Evolutionary conservation across 305 asterid species (phyloP).

Genomic region (Fraxinus ornus): DNA sequence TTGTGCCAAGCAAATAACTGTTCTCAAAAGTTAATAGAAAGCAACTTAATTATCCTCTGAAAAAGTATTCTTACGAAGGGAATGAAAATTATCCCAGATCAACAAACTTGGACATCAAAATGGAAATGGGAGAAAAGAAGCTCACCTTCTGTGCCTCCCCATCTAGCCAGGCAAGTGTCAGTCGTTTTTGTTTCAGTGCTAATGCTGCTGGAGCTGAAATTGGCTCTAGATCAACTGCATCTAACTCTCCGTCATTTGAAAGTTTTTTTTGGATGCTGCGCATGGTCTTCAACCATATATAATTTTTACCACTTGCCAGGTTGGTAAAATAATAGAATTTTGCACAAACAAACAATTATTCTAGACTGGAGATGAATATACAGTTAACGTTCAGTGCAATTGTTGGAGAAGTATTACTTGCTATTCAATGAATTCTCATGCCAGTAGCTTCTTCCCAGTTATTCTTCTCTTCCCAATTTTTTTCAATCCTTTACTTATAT

Average conservation of each 20-base stretch:
- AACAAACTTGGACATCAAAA: constrained; percentile 12
- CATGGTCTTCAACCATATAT: constrained; percentile 68
- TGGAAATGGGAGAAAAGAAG: constrained; percentile 20
- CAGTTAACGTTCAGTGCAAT: background rate
- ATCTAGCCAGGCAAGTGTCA: constrained; percentile 93
- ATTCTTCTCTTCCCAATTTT: background rate
- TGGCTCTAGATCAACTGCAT: constrained; percentile 48
- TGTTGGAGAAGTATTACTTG: background rate
- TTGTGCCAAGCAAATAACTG: background rate
- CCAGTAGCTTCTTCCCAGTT: background rate
- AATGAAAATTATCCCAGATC: background rate
- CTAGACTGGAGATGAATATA: background rate
- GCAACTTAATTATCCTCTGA: constrained; percentile 4
- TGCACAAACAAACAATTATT: background rate
- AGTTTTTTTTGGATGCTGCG: constrained; percentile 84
- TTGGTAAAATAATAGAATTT: constrained; percentile 22
- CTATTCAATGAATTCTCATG: background rate
- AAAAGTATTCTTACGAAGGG: background rate
- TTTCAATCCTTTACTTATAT: background rate
- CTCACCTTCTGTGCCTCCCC: constrained; percentile 91
- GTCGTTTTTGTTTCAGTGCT: constrained; percentile 71
- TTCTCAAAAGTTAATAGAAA: background rate
- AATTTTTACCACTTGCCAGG: constrained; percentile 30
- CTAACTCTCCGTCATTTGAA: constrained; percentile 41
- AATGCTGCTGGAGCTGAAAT: constrained; percentile 50